These are phyloP conservation scores for Metschnikowia bowlesiae DNA, from an alignment of 805 yeast species.

Conservation along the genomic window DNA sequence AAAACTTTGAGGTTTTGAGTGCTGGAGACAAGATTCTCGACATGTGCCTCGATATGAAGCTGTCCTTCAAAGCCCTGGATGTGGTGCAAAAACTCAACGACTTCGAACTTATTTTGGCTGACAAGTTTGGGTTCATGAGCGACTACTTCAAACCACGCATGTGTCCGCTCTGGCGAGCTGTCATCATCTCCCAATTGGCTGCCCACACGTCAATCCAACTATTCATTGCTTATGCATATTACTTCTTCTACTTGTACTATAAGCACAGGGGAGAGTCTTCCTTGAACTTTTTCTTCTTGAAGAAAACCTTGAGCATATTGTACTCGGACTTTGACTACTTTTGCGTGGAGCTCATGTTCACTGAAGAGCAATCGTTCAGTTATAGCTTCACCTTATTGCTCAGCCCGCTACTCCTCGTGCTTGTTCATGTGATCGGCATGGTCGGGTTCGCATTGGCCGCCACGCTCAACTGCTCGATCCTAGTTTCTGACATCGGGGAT, in stretches of 20 bases:
- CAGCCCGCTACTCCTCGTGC: slow-evolving; percentile 10
- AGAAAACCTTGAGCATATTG: slow-evolving; percentile 13
- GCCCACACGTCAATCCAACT: slow-evolving; percentile 8
- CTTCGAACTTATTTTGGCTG: slow-evolving; percentile 7
- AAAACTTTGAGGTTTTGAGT: not conserved
- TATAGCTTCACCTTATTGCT: slow-evolving; percentile 9
- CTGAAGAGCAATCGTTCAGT: slow-evolving; percentile 7
- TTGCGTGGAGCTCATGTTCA: slow-evolving; percentile 12
- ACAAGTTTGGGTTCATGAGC: slow-evolving; percentile 9
- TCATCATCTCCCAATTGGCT: slow-evolving; percentile 7
- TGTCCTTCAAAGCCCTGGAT: slow-evolving; percentile 3
- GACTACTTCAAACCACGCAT: slow-evolving; percentile 6
- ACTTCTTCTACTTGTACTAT: slow-evolving; percentile 19
- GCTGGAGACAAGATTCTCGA: slow-evolving; percentile 11
- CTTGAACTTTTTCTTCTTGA: slow-evolving; percentile 16
- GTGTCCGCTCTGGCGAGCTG: not conserved
- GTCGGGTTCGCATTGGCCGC: slow-evolving; percentile 10
- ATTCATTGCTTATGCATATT: slow-evolving; percentile 15
- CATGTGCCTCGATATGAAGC: slow-evolving; percentile 5
- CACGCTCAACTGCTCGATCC: slow-evolving; percentile 9
- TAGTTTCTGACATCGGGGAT: not conserved
- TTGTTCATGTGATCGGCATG: slow-evolving; percentile 9
- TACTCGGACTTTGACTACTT: slow-evolving; percentile 15
- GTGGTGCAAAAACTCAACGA: slow-evolving; percentile 9
- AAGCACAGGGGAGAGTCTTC: slow-evolving; percentile 11